These are phyloP conservation scores for Hanseniaspora lindneri DNA, from an alignment of 805 yeast species.

Conservation along the genomic window DNA sequence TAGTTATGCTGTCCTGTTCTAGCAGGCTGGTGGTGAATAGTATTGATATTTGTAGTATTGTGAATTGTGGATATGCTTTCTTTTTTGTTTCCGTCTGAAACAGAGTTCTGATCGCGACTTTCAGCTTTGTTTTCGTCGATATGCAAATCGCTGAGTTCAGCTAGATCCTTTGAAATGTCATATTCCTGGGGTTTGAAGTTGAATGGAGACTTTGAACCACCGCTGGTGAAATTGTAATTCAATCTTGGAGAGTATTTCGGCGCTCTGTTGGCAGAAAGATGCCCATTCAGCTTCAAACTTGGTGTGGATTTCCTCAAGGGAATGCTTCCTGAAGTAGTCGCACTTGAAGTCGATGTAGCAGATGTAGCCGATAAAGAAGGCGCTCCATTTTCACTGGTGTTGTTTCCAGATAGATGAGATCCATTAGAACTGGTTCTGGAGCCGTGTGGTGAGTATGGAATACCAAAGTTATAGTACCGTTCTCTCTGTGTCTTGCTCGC, in stretches of 20 bases:
- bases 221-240: background rate
- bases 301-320: background rate
- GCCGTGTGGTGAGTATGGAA: conserved; percentile 6
- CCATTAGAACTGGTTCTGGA: background rate
- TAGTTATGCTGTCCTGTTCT: background rate
- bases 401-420: background rate
- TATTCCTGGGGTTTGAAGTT: conserved; percentile 13
- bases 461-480: conserved; percentile 12
- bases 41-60: background rate
- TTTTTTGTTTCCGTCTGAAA: background rate
- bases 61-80: conserved; percentile 7
- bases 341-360: background rate
- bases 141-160: background rate
- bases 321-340: background rate
- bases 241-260: background rate
- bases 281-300: background rate
- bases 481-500: background rate
- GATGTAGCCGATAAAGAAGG: background rate
- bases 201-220: background rate
- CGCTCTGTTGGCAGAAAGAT: background rate
- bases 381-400: background rate
- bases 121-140: background rate
- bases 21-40: background rate
- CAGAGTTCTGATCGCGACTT: background rate
- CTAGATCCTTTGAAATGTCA: conserved; percentile 7